Conservation (phyloP, 1,284 basidiomycete species). For the Fomitopsis pinicola region DNA sequence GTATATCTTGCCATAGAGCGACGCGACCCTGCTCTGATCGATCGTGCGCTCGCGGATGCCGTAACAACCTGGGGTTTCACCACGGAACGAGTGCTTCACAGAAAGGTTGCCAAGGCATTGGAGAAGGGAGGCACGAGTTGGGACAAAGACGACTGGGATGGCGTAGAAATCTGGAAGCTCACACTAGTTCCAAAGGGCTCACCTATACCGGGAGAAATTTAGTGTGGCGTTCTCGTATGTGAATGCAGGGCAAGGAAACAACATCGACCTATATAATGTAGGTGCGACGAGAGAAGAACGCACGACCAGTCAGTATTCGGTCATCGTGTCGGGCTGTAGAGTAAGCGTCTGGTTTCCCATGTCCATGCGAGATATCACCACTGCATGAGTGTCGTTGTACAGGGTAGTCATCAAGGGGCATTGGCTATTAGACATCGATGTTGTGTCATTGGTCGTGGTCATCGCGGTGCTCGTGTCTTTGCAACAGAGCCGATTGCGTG, state of each 20-base stretch:
- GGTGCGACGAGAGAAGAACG: neutral
- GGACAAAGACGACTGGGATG: slow-evolving; percentile 71
- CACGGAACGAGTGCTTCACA: slow-evolving; percentile 54
- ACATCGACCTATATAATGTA: neutral
- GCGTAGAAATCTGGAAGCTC: slow-evolving; percentile 70
- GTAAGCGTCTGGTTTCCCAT: neutral
- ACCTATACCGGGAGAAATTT: neutral
- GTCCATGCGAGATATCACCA: neutral
- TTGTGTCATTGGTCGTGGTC: neutral
- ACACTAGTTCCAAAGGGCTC: neutral
- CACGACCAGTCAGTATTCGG: neutral
- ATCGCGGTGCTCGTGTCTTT: neutral
- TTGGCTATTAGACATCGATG: slow-evolving; percentile 1
- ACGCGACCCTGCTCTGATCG: slow-evolving; percentile 67
- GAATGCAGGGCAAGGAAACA: neutral
- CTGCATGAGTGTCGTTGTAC: neutral
- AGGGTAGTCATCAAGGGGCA: neutral
- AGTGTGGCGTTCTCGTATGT: neutral
- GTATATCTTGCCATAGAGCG: slow-evolving; percentile 76
- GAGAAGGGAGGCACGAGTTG: slow-evolving; percentile 54
- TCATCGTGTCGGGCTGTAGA: neutral
- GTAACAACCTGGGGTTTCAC: slow-evolving; percentile 47
- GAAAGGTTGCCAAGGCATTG: slow-evolving; percentile 60
- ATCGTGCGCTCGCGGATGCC: slow-evolving; percentile 52
- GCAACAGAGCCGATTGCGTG: neutral